A percentile compares a stretch with the other conserved stretches of the same genome.
Conservation (phyloP, 495 filamentous ascomycete genomes). For the Copromyces sp. region DNA sequence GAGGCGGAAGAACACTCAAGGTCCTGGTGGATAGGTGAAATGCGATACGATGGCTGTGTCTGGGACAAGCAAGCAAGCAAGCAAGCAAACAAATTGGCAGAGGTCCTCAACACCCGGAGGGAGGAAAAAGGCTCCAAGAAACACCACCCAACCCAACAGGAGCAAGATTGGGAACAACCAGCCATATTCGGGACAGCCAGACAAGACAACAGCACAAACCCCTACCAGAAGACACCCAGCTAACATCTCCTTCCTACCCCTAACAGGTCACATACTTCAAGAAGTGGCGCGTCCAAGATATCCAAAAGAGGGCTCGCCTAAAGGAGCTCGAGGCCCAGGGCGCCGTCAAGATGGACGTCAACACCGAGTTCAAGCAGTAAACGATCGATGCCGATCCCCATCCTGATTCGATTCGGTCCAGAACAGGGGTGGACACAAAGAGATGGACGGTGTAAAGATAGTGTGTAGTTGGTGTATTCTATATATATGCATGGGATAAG, state of each 20-base stretch:
- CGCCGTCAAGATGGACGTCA: constrained; percentile 47
- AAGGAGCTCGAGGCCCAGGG: constrained; percentile 72
- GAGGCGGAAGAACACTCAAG: not conserved
- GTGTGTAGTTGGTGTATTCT: not conserved
- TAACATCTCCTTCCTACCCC: not conserved
- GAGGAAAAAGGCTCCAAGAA: not conserved
- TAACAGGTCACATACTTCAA: constrained; percentile 93
- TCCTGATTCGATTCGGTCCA: not conserved
- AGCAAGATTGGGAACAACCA: not conserved
- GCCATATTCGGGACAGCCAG: not conserved
- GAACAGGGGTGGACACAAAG: not conserved
- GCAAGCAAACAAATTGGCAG: not conserved
- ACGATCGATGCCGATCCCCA: not conserved
- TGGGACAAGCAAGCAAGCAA: not conserved
- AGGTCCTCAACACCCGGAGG: not conserved
- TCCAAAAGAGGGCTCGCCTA: constrained; percentile 70
- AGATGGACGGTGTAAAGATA: not conserved
- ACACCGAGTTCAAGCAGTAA: constrained; percentile 13
- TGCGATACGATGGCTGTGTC: no score
- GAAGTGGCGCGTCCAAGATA: constrained; percentile 83
- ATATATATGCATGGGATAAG: not conserved
- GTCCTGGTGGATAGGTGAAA: not conserved
- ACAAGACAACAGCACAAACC: not conserved
- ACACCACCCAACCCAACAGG: not conserved
- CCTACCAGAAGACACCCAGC: not conserved